Evolutionary conservation across 306 rosid species (phyloP), one percentile per base, ranked within the genome.

Genomic region (Cucurbita pepo): DNA sequence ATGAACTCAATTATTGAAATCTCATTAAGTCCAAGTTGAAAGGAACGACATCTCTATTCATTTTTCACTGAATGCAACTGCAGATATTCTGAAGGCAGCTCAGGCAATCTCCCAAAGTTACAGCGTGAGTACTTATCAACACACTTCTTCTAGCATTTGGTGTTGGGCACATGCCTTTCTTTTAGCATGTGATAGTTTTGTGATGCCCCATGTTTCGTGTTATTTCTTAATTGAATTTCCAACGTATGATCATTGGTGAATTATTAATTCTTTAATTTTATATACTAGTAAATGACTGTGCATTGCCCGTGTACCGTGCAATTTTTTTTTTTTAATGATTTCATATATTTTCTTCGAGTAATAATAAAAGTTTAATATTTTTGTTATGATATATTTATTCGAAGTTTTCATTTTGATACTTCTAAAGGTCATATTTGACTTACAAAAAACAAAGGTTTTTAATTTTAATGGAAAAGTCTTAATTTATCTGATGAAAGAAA

Each of bases 11-110:
- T 30, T 30, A 25, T 59, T 30, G n/a, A 58, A 59, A 59, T 64
- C 10, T 66, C 25, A 47, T 44, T 44, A 44, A 64, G 18, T 21
- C 7, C 45, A 70, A 52, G 60, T 52, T 50, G 11, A 2, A 16
- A 12, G 52, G 15, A 56, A 72, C 40, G 12, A 56, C 40, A 16
- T 66, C 8, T 8, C 8, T 40, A 75, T 77, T 50, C 56, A 53
- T 80, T 48, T 48, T 50, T 51, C 45, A 16, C 16, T 77, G 40
- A 69, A 79, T 87, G 84, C 47, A 72, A 79, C 56, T 83, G 91
- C 95, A 95, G 99, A 91, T 82, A 37, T 82, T 66, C 81, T 95
- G 81, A 85, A 87, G 50, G 91, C 97, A 3, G 92, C 96, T 19
- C 90, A 81, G 47, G 84, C 91, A 77, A 70, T 91, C 79, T 88